Evolutionary conservation across 2,329 filamentous ascomycete genomes (phyloP).

Genomic region (Diplodia corticola): DNA sequence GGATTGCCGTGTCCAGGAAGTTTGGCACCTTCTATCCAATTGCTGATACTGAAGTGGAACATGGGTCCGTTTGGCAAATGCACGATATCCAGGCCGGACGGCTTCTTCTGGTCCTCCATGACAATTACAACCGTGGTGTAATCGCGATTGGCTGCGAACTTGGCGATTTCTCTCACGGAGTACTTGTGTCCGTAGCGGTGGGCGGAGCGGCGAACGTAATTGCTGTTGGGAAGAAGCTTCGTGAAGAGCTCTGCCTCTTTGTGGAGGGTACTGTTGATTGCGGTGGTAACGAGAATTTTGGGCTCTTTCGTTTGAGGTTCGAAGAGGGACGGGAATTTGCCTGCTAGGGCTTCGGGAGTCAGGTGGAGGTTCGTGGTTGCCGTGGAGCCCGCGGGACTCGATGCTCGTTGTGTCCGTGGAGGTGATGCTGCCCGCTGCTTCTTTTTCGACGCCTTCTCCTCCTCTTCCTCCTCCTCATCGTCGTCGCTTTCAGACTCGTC

Average conservation of each 20-base stretch:
- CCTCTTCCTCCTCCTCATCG: constrained; percentile 33
- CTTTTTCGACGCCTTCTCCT: constrained; percentile 26
- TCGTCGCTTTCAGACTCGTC: constrained; percentile 54
- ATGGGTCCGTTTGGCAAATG: constrained; percentile 84
- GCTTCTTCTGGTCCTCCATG: constrained; percentile 85
- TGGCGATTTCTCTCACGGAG: constrained; percentile 84
- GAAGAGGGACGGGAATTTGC: constrained; percentile 63
- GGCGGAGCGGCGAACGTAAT: constrained; percentile 80
- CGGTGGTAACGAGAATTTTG: constrained; percentile 90
- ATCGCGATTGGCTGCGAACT: constrained; percentile 76
- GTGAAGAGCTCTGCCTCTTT: constrained; percentile 76
- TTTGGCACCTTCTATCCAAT: constrained; percentile 85
- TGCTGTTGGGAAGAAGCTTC: constrained; percentile 75
- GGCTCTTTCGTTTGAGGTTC: constrained; percentile 57
- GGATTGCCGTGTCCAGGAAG: constrained; percentile 88
- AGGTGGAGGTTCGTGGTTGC: constrained; percentile 59
- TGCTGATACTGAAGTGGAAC: constrained; percentile 87
- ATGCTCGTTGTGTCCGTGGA: constrained; percentile 47
- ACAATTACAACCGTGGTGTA: constrained; percentile 84
- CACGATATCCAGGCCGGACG: constrained; percentile 78
- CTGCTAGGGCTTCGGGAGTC: constrained; percentile 60
- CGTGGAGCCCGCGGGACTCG: constrained; percentile 57
- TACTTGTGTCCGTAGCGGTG: constrained; percentile 89
- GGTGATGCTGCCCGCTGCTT: constrained; percentile 35
- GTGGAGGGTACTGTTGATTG: constrained; percentile 85